These are phyloP conservation scores for Aspergillus sp. DNA, from an alignment of 2,329 filamentous ascomycete genomes.

Conservation along the genomic window DNA sequence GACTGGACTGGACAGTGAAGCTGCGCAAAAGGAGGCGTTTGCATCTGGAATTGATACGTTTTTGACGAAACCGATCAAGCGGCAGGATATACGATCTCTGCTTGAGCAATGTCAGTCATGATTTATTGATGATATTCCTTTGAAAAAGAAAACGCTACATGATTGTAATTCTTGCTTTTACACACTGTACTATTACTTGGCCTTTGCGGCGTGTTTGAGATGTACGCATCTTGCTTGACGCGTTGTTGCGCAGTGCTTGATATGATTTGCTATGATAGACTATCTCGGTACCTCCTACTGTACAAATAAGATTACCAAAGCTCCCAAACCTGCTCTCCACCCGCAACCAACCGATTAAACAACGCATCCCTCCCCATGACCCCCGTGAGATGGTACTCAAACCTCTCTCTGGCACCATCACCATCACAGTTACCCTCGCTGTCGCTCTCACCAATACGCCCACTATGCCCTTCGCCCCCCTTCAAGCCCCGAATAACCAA, in stretches of 20 bases:
- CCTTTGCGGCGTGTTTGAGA: no score
- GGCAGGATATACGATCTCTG: not conserved
- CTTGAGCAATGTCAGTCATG: not conserved
- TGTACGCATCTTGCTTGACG: no score
- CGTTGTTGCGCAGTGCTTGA: no score
- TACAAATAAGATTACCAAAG: not conserved
- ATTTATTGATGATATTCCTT: not conserved
- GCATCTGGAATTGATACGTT: slow-evolving; percentile 37
- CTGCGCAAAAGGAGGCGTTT: slow-evolving; percentile 34
- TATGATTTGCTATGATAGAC: no score
- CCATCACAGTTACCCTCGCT: not conserved
- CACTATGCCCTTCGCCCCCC: no score
- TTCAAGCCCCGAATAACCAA: slow-evolving; percentile 58
- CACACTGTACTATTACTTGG: no score
- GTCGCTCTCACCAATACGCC: not conserved
- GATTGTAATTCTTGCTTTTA: no score
- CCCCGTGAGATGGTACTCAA: not conserved
- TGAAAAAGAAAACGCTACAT: no score
- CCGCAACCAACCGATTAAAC: not conserved
- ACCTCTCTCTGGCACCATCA: not conserved
- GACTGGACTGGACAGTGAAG: slow-evolving; percentile 35
- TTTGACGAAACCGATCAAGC: slow-evolving; percentile 35
- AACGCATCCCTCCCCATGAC: not conserved
- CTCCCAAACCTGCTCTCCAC: not conserved
- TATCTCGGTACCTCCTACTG: no score